phyloP scores from a whole-genome alignment of 768 basidiomycete genomes.

The Cytidiella melzeri region DNA sequence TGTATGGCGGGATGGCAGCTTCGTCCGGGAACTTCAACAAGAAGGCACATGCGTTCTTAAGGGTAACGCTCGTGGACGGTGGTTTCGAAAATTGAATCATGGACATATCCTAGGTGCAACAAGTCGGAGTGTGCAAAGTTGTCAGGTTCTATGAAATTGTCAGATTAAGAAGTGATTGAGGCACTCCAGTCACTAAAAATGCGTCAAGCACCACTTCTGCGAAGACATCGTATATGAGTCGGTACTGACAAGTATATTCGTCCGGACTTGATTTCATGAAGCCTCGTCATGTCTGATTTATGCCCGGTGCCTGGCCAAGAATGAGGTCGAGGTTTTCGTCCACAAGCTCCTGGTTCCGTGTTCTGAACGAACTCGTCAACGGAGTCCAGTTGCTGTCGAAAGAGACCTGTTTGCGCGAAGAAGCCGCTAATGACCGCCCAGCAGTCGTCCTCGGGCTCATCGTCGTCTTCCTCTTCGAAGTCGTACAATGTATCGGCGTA shows the following conservation, averaged over 20 bases:
- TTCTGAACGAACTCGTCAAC: slow-evolving; percentile 99
- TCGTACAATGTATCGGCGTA: slow-evolving; percentile 57
- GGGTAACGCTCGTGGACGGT: slow-evolving; percentile 56
- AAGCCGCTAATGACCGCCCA: slow-evolving; percentile 96
- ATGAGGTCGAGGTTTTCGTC: slow-evolving; percentile 96
- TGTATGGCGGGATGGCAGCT: slow-evolving; percentile 2
- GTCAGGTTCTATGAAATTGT: slow-evolving; percentile 52
- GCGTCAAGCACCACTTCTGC: slow-evolving; percentile 93
- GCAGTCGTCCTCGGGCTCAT: slow-evolving; percentile 78
- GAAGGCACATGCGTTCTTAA: slow-evolving; percentile 52
- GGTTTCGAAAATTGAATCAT: slow-evolving; percentile 96
- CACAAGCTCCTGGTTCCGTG: slow-evolving; percentile 98
- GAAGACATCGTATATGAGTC: slow-evolving; percentile 76
- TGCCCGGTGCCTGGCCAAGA: slow-evolving; percentile 94
- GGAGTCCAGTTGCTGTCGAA: slow-evolving; percentile 94
- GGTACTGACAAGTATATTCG: slow-evolving; percentile 97
- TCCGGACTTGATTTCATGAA: slow-evolving; percentile 95
- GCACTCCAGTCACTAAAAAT: slow-evolving; percentile 63
- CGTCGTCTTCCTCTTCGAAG: slow-evolving; percentile 46
- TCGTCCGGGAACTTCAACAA: slow-evolving; percentile 30
- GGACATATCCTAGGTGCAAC: slow-evolving; percentile 92
- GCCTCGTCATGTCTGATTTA: slow-evolving; percentile 70
- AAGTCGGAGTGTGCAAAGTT: slow-evolving; percentile 95
- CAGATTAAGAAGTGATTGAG: neutral
- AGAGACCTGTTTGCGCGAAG: slow-evolving; percentile 96